Conservation (phyloP, 73 alveolate species). For the Stentor roeselii region DNA sequence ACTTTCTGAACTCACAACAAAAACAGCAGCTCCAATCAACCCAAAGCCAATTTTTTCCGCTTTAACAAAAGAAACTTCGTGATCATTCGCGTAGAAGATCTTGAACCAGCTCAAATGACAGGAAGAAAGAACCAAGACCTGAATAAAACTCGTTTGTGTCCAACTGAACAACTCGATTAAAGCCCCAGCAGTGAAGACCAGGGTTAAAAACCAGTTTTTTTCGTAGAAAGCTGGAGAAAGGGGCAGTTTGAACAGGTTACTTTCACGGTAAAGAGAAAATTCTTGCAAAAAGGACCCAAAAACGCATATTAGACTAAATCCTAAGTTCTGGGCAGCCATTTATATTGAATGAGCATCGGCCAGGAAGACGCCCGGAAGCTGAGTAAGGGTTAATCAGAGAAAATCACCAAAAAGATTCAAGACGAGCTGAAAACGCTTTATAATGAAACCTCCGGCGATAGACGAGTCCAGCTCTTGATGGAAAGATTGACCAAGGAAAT, state of each 20-base stretch:
- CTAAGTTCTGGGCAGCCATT: neutral
- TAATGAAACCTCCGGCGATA: neutral
- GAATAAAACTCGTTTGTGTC: no score
- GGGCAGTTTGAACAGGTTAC: neutral
- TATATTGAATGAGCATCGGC: neutral
- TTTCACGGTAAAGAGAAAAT: neutral
- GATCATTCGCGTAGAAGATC: neutral
- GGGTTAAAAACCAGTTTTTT: neutral
- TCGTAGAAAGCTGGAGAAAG: neutral
- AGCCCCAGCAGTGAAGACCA: neutral
- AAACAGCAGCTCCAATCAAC: neutral
- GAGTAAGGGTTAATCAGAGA: neutral
- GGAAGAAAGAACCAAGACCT: neutral
- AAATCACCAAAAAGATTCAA: neutral
- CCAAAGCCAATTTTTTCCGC: neutral
- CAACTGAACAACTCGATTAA: neutral
- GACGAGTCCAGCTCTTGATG: neutral
- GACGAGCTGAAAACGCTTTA: neutral
- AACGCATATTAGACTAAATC: neutral
- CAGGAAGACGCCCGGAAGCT: conserved; percentile 8
- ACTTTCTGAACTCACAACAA: neutral
- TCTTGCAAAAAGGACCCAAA: neutral
- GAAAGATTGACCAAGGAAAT: conserved; percentile 10
- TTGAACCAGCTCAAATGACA: neutral
- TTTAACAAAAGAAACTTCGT: neutral